Base-by-base conservation (phyloP, 306 rosid species). In the Vicia faba region DNA sequence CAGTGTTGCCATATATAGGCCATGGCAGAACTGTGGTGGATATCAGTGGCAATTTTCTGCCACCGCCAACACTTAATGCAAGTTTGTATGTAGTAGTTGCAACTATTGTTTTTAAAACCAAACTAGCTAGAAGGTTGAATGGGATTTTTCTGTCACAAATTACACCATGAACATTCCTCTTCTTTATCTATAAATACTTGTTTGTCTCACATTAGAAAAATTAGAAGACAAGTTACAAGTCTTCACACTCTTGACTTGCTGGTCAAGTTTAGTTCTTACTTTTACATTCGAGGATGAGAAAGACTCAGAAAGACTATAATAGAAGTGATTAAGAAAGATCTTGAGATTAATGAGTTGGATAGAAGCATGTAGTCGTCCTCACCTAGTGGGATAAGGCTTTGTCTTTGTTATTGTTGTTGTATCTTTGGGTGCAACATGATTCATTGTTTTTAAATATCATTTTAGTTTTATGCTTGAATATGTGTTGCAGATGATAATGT, bases 401-500 rank as follows among this genome's bases (percentile, higher is more conserved):
- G 25, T 23, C 2, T 1, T 23, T 23, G 25, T 23, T 23, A 2
- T 2, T n/a, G n/a, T n/a, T n/a, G n/a, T n/a, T 25, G 3, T 25
- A 25, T 25, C 28, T 25, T 25, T 25, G 28, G 28, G 28, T 25
- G 46, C 16, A 23, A 11, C 50, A 11, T 38, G 35, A n/a, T 14
- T 28, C 4, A 3, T 66, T 61, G 46, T 71, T 11, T 45, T 18
- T 3, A 18, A 61, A 19, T 23, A 56, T 44, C 53, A 16, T 29
- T 70, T 62, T 60, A 63, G 46, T 63, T 61, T 23, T 61, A 35
- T 57, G 56, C 36, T 75, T 45, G 11, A 8, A 45, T 68, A 40
- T 44, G 8, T 74, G n/a, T 79, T 59, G 66, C 84, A 95, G 99
- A 95, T 95, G 97, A 95, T 95, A 82, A 61, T 95, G 97, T 75